Base-by-base conservation (phyloP, 2,329 filamentous ascomycete genomes). In the Fusarium nematophilum region DNA sequence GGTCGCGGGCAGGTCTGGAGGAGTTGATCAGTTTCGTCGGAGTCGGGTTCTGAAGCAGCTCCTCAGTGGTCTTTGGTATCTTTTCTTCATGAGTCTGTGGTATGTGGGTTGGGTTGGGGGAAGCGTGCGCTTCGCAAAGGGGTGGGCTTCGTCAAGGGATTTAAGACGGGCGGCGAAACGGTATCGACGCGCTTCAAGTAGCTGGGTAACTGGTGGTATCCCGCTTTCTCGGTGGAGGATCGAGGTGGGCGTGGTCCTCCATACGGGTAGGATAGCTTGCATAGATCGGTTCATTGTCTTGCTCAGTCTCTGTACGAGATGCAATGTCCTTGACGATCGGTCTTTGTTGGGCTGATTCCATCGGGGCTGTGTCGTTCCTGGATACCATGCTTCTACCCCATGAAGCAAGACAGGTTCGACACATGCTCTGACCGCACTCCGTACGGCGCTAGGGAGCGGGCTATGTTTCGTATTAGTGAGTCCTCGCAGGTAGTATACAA, bases 121-220 rank as follows among this genome's bases (percentile, higher is more conserved):
- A 27, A 6, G 30, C 9, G 50, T 58, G 9, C 45, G 47, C 10
- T 42, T 47, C 40, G 49, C 61, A 4, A 67, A 56, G 14, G 58
- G 63, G 33, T 65, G 56, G 29, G 46, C 40, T 15, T 38, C 27
- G 34, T 67, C 55, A n/a, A n/a, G n/a, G n/a, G n/a, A n/a, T n/a
- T n/a, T n/a, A n/a, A n/a, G n/a, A n/a, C n/a, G n/a, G n/a, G 15
- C 43, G 9, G 58, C 54, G 50, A 60, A 55, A 9, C 50, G 18
- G 6, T 50, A 14, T 23, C 52, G 45, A 6, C 44, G 9, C 30
- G 36, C 39, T 23, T 65, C 53, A 6, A 65, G 59, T 7, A 55
- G 25, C 33, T 53, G 15, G 8, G 5, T 9, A n/a, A 55, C 37
- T 7, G 30, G 56, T 13, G 18, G 18, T 23, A 38, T 38, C 13